phyloP scores from a whole-genome alignment of 2,329 filamentous ascomycete species.

The Alternaria rosae region DNA sequence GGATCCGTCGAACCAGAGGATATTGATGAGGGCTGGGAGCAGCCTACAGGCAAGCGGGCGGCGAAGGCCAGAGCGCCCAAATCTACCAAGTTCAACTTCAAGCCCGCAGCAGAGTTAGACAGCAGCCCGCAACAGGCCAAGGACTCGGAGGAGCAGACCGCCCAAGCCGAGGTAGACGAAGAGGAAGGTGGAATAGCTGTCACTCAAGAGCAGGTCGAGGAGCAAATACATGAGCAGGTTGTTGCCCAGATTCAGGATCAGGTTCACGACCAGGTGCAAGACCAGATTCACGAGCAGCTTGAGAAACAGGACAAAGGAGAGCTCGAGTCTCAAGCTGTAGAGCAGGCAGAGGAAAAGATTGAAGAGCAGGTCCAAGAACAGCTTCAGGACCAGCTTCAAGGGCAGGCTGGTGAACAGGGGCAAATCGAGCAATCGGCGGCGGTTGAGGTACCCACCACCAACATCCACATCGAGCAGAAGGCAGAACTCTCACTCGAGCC shows the following conservation, averaged over 20 bases:
- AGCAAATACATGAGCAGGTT: constrained; percentile 9
- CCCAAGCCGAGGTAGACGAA: not conserved
- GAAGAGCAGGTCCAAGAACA: constrained; percentile 16
- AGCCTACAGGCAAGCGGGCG: constrained; percentile 19
- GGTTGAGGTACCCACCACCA: constrained; percentile 1
- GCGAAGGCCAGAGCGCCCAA: constrained; percentile 18
- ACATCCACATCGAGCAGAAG: constrained; percentile 12
- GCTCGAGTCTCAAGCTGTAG: constrained; percentile 1
- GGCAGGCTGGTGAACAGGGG: constrained; percentile 5
- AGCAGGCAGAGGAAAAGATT: constrained; percentile 13
- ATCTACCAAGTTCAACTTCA: constrained; percentile 15
- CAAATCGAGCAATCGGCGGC: constrained; percentile 6
- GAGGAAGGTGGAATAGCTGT: constrained; percentile 16
- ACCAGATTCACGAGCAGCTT: constrained; percentile 19
- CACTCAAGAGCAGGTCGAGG: constrained; percentile 12
- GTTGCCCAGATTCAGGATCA: constrained; percentile 18
- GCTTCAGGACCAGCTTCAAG: constrained; percentile 10
- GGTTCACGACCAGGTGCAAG: constrained; percentile 18
- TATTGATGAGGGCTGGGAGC: constrained; percentile 17
- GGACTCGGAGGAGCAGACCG: constrained; percentile 1
- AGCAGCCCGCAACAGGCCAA: constrained; percentile 3
- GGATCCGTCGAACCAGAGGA: constrained; percentile 5
- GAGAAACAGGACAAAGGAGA: constrained; percentile 1
- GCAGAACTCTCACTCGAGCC: not conserved
- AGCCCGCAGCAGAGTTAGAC: constrained; percentile 14